Conservation (phyloP, 352 stramenopile genomes). For the Phytophthora constricta region DNA sequence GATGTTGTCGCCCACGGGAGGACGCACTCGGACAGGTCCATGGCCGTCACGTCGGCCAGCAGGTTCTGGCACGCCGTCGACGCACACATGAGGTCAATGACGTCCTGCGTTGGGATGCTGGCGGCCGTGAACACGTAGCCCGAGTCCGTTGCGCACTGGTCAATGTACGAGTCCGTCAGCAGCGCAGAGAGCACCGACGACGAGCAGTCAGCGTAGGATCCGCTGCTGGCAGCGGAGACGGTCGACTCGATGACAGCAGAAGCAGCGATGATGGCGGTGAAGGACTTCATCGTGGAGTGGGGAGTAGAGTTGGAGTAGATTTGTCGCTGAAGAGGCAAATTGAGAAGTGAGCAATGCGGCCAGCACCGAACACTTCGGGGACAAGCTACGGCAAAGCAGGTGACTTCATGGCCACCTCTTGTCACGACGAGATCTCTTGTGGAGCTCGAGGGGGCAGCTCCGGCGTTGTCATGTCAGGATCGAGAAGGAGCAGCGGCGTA, state of each 20-base stretch:
- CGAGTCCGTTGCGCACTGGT: conserved; percentile 33
- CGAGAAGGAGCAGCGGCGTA: conserved; percentile 10
- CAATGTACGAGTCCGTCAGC: conserved; percentile 34
- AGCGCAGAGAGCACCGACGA: conserved; percentile 24
- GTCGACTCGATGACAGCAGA: conserved; percentile 24
- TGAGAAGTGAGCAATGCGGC: conserved; percentile 32
- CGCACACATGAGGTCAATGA: conserved; percentile 32
- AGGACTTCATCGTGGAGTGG: conserved; percentile 36
- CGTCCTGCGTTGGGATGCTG: conserved; percentile 23
- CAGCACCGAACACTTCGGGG: not conserved
- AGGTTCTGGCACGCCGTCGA: conserved; percentile 29
- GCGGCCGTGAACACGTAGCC: conserved; percentile 37
- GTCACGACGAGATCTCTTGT: conserved; percentile 13
- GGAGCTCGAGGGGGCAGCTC: not conserved
- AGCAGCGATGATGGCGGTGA: conserved; percentile 14
- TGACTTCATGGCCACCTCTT: conserved; percentile 22
- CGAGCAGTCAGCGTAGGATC: conserved; percentile 32
- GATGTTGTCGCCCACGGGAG: conserved; percentile 38
- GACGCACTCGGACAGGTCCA: conserved; percentile 35
- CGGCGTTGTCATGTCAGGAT: conserved; percentile 16
- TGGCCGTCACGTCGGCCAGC: conserved; percentile 20
- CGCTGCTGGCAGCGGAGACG: conserved; percentile 22
- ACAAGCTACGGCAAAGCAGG: too few relatives aligned
- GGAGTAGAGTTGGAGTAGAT: conserved; percentile 22
- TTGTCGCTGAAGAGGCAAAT: conserved; percentile 47